Evolutionary conservation across 192 early-diverging fungal species (phyloP).

Genomic region (Backusella tuberculispora): DNA sequence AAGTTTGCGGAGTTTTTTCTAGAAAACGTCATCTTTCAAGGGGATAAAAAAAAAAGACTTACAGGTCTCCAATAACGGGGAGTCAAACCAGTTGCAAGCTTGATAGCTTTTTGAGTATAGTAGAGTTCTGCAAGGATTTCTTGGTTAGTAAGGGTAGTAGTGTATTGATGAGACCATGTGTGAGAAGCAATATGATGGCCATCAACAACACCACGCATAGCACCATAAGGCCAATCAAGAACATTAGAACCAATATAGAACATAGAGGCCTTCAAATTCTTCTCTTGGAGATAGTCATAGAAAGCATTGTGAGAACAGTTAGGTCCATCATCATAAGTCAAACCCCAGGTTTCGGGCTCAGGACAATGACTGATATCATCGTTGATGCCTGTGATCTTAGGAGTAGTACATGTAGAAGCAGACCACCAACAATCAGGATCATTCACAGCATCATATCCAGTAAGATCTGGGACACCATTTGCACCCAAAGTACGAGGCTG

Average conservation of each 20-base stretch:
- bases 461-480: slow-evolving; percentile 27
- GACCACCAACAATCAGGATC: slow-evolving; percentile 51
- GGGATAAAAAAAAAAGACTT: slow-evolving; percentile 7
- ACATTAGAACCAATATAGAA: slow-evolving; percentile 47
- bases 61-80: slow-evolving; percentile 40
- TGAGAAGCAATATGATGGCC: slow-evolving; percentile 65
- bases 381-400: slow-evolving; percentile 32
- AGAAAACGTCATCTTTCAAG: not conserved
- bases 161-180: slow-evolving; percentile 58
- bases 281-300: slow-evolving; percentile 45
- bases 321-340: slow-evolving; percentile 72
- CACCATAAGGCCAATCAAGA: slow-evolving; percentile 40
- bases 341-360: slow-evolving; percentile 52
- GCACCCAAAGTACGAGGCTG: slow-evolving; percentile 28
- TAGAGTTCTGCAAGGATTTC: slow-evolving; percentile 59
- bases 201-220: slow-evolving; percentile 43
- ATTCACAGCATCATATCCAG: slow-evolving; percentile 8
- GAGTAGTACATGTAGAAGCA: slow-evolving; percentile 30
- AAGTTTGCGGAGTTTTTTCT: not conserved
- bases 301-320: slow-evolving; percentile 47
- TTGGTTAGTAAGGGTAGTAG: slow-evolving; percentile 48
- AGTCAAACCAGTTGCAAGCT: slow-evolving; percentile 38
- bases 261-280: slow-evolving; percentile 40
- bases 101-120: slow-evolving; percentile 50
- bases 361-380: slow-evolving; percentile 35